Percentiles rank a stretch among this genome's conserved stretches.
These are phyloP conservation scores for Xylariaceae sp. DNA, from an alignment of 2,329 filamentous ascomycete genomes.

Conservation along the genomic window DNA sequence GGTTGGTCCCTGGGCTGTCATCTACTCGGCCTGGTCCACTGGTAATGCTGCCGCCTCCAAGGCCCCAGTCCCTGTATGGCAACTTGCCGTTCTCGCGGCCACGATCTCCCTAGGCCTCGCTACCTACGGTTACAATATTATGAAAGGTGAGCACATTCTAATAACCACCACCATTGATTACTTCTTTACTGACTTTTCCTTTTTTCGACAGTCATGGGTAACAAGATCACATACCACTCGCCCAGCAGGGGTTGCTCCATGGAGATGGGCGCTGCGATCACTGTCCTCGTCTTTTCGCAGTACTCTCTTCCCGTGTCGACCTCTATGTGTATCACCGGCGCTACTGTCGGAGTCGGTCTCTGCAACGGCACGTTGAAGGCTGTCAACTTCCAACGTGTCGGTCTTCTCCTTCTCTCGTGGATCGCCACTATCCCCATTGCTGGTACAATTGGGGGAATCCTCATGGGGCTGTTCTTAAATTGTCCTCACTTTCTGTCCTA, in stretches of 20 bases:
- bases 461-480: slow-evolving; percentile 57
- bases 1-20: slow-evolving; percentile 69
- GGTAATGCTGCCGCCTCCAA: slow-evolving; percentile 64
- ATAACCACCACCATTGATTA: too few relatives aligned
- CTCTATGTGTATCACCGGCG: slow-evolving; percentile 79
- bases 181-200: slow-evolving; percentile 1
- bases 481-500: slow-evolving; percentile 55
- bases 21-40: slow-evolving; percentile 69
- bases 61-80: slow-evolving; percentile 72
- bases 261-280: slow-evolving; percentile 80
- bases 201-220: slow-evolving; percentile 61
- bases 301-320: slow-evolving; percentile 76
- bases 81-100: slow-evolving; percentile 68
- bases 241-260: slow-evolving; percentile 60
- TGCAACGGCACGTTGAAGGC: slow-evolving; percentile 74
- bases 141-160: slow-evolving; percentile 57
- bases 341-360: slow-evolving; percentile 76
- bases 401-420: slow-evolving; percentile 68
- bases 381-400: slow-evolving; percentile 76
- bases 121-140: slow-evolving; percentile 83
- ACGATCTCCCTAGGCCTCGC: slow-evolving; percentile 69
- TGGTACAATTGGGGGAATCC: slow-evolving; percentile 55
- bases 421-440: slow-evolving; percentile 66
- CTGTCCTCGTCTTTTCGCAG: slow-evolving; percentile 75
- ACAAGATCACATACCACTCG: slow-evolving; percentile 48